Percentiles rank a stretch among this genome's conserved stretches.
Evolutionary conservation across 352 stramenopile species (phyloP).

Genomic region (Phytophthora fragariae): DNA sequence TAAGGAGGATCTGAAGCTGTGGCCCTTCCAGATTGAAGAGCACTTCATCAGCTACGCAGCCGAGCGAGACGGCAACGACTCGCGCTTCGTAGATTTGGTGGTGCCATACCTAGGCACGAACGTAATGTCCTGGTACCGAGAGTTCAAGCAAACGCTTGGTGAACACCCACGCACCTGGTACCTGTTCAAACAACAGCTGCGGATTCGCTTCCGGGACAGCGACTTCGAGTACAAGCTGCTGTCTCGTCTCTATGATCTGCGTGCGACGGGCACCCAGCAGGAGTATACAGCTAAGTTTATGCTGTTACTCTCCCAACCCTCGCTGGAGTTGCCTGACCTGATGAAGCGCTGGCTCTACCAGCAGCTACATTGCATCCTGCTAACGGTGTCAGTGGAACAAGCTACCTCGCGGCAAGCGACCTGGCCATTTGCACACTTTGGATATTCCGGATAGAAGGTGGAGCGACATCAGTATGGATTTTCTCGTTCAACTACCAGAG

Average conservation of each 20-base stretch:
- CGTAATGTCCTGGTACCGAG: conserved; percentile 17
- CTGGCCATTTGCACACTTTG: too few species aligned
- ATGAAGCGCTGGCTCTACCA: conserved; percentile 18
- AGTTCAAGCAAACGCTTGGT: conserved; percentile 2
- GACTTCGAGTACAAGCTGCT: conserved; percentile 17
- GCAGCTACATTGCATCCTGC: background rate
- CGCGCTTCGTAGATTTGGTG: conserved; percentile 15
- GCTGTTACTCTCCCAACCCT: conserved; percentile 10
- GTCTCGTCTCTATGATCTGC: conserved; percentile 3
- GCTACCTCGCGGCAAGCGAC: too few species aligned
- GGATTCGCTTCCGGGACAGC: conserved; percentile 10
- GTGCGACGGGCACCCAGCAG: conserved; percentile 10
- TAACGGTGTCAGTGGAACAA: too few species aligned
- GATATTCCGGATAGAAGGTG: too few species aligned
- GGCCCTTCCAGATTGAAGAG: conserved; percentile 26
- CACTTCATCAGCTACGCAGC: conserved; percentile 21
- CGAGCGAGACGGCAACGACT: conserved; percentile 1
- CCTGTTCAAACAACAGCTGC: conserved; percentile 15
- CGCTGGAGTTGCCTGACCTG: conserved; percentile 12
- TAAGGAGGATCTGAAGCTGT: conserved; percentile 20
- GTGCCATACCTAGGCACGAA: conserved; percentile 6
- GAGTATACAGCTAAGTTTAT: conserved; percentile 23
- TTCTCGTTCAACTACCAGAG: too few species aligned
- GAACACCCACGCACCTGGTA: conserved; percentile 7
- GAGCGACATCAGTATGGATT: too few species aligned